Conservation (phyloP, 2,329 filamentous ascomycete species). For the Colletotrichum aenigma region DNA sequence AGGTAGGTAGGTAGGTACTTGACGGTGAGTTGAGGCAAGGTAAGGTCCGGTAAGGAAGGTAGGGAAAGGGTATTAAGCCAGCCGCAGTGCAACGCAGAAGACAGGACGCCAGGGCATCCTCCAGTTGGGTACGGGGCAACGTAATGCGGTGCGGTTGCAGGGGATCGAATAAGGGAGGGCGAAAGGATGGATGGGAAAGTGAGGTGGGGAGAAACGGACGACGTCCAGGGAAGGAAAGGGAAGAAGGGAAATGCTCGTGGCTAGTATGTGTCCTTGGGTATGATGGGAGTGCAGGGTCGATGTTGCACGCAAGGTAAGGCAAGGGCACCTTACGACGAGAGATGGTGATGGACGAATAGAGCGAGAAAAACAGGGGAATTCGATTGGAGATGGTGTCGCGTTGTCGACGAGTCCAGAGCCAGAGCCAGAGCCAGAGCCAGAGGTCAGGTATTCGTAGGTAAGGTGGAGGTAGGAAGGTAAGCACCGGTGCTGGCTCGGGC, state of each 20-base stretch:
- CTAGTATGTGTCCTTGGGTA: not conserved
- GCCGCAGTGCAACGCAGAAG: constrained; percentile 6
- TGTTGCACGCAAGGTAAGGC: not conserved
- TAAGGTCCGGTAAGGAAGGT: not conserved
- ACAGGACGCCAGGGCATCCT: constrained; percentile 2
- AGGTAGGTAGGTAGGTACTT: not conserved
- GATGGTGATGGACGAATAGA: not conserved
- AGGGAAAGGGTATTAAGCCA: not conserved
- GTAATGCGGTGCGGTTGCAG: not conserved
- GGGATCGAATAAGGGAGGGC: not conserved
- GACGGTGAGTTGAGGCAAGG: not conserved
- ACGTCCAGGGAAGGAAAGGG: not conserved
- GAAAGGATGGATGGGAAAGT: not conserved
- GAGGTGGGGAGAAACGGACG: not conserved
- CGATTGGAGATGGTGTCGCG: not conserved
- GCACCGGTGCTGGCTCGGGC: not conserved
- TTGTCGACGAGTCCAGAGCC: not conserved
- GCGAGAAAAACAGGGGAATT: not conserved
- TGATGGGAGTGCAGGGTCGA: not conserved
- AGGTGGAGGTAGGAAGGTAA: not conserved
- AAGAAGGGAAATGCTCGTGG: not conserved
- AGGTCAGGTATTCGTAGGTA: no score
- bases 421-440: not conserved
- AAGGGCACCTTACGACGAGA: not conserved
- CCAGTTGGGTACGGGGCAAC: not conserved